Conservation (phyloP, 495 filamentous ascomycete genomes). For the Melanomma pulvis-pyrius region DNA sequence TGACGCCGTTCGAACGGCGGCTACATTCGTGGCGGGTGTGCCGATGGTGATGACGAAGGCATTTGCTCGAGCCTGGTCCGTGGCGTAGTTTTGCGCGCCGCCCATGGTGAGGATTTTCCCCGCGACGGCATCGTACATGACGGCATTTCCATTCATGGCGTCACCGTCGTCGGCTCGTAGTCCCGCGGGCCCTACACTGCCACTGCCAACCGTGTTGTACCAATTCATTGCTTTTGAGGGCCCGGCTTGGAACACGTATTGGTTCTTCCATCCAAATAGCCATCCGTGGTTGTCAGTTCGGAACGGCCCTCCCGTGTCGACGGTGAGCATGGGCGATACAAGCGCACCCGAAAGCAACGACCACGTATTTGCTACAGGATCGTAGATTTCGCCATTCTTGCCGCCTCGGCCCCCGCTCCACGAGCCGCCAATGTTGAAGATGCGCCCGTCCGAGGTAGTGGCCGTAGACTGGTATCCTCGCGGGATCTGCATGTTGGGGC, state of each 20-base stretch:
- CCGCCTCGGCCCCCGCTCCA: slow-evolving; percentile 53
- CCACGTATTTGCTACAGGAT: slow-evolving; percentile 48
- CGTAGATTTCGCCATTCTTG: slow-evolving; percentile 64
- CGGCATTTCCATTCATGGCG: slow-evolving; percentile 56
- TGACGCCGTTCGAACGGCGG: slow-evolving; percentile 42
- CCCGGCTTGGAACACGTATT: slow-evolving; percentile 61
- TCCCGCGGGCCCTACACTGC: slow-evolving; percentile 48
- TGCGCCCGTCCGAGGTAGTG: slow-evolving; percentile 56
- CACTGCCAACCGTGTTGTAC: slow-evolving; percentile 52
- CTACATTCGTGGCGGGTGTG: slow-evolving; percentile 35
- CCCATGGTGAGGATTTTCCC: slow-evolving; percentile 61
- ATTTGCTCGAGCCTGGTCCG: slow-evolving; percentile 46
- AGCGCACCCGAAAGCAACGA: slow-evolving; percentile 44
- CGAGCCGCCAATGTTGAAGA: slow-evolving; percentile 65
- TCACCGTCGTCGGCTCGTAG: slow-evolving; percentile 48
- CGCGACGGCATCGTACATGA: slow-evolving; percentile 60
- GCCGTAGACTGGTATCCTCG: slow-evolving; percentile 63
- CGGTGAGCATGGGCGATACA: slow-evolving; percentile 55
- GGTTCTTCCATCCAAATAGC: slow-evolving; percentile 64
- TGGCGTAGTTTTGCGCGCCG: slow-evolving; percentile 53
- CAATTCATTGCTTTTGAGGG: slow-evolving; percentile 62
- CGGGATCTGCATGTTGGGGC: slow-evolving; percentile 49
- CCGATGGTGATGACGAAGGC: slow-evolving; percentile 56
- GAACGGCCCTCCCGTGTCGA: slow-evolving; percentile 52
- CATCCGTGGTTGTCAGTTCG: slow-evolving; percentile 61